Percentiles rank a stretch among this genome's conserved stretches.
Evolutionary conservation across 2,329 filamentous ascomycete genomes (phyloP).

Genomic region (Camptophora hylomeconis): DNA sequence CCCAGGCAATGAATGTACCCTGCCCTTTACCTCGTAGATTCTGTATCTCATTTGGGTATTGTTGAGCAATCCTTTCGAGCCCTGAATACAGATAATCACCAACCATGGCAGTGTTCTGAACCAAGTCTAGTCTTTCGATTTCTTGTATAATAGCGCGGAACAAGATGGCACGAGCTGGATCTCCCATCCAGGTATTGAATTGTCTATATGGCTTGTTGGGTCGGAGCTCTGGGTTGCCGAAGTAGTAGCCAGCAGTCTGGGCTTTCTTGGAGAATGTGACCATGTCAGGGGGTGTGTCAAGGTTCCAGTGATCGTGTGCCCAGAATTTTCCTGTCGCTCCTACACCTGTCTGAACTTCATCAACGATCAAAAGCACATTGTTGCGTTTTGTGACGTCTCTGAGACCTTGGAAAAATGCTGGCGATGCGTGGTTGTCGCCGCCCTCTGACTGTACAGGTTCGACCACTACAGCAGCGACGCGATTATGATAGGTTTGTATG

Average conservation of each 20-base stretch:
- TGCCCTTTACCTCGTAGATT: conserved; percentile 79
- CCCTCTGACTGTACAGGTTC: conserved; percentile 92
- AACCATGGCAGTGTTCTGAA: conserved; percentile 62
- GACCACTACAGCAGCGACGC: conserved; percentile 68
- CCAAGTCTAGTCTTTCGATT: conserved; percentile 63
- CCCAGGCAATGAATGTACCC: conserved; percentile 89
- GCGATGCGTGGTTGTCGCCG: conserved; percentile 85
- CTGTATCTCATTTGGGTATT: conserved; percentile 64
- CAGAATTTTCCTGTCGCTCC: conserved; percentile 91
- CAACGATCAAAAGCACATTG: conserved; percentile 58
- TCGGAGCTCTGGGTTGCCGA: conserved; percentile 61
- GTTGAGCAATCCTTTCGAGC: conserved; percentile 52
- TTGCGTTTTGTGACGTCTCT: conserved; percentile 66
- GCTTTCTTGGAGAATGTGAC: conserved; percentile 95
- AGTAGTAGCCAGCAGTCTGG: conserved; percentile 88
- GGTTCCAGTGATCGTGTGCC: conserved; percentile 91
- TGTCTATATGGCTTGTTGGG: conserved; percentile 91
- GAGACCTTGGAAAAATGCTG: conserved; percentile 73
- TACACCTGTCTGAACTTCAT: conserved; percentile 88
- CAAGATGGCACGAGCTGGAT: conserved; percentile 70
- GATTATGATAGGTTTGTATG: conserved; percentile 64
- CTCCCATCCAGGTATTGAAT: conserved; percentile 97
- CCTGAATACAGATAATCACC: conserved; percentile 66
- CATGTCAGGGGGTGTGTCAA: conserved; percentile 71
- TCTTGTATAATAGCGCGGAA: conserved; percentile 80